A percentile compares a stretch with the other conserved stretches of the same genome.
These are phyloP conservation scores for Neoarthrinium moseri DNA, from an alignment of 2,329 filamentous ascomycete genomes.

Conservation along the genomic window DNA sequence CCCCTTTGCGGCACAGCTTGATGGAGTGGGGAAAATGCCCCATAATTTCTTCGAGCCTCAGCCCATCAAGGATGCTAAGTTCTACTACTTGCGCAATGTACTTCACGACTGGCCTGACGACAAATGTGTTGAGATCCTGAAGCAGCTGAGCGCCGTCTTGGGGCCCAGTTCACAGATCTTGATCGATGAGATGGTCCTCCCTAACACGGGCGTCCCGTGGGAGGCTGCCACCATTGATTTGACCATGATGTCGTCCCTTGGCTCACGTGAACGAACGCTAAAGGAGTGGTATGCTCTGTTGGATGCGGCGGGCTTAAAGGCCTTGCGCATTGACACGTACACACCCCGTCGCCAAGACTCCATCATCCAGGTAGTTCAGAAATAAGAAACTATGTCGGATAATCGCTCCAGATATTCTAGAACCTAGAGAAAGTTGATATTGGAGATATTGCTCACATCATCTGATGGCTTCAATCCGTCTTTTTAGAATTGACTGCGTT, in stretches of 20 bases:
- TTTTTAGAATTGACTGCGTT: too few relatives aligned
- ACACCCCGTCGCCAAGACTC: conserved; percentile 13
- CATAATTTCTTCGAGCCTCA: conserved; percentile 27
- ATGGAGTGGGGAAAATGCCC: conserved; percentile 9
- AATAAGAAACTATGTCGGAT: too few relatives aligned
- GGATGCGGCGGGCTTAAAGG: conserved; percentile 16
- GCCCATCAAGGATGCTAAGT: conserved; percentile 25
- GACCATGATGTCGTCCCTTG: conserved; percentile 33
- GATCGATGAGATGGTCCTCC: conserved; percentile 42
- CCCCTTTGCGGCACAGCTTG: conserved; percentile 2
- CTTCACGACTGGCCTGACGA: conserved; percentile 38
- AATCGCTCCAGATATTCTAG: too few relatives aligned
- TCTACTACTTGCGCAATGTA: conserved; percentile 36
- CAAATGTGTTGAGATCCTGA: conserved; percentile 29
- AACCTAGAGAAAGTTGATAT: too few relatives aligned
- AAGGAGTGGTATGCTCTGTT: conserved; percentile 31
- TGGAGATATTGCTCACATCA: too few relatives aligned
- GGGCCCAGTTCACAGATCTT: conserved; percentile 32
- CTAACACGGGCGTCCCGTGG: conserved; percentile 29
- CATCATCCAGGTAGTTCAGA: conserved; percentile 14
- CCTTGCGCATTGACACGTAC: conserved; percentile 14
- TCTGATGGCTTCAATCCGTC: too few relatives aligned
- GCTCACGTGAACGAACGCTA: conserved; percentile 31
- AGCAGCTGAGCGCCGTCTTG: conserved; percentile 22
- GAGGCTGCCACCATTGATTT: conserved; percentile 32